Evolutionary conservation across 2,329 filamentous ascomycete species (phyloP), one percentile per base, ranked within the genome.

Genomic region (Nemania abortiva): DNA sequence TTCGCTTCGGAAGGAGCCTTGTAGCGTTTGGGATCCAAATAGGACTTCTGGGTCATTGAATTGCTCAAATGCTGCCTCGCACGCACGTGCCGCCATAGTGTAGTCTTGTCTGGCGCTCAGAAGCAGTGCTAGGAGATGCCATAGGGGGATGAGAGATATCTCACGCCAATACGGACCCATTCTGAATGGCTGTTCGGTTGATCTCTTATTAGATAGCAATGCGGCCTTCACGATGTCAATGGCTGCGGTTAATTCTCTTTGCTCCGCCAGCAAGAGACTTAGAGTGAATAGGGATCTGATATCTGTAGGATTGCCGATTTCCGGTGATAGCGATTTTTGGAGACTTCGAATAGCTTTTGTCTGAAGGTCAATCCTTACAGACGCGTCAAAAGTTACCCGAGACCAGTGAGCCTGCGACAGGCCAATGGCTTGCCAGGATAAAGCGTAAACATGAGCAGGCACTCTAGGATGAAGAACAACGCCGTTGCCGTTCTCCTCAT

Each of bases 1-100:
- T 69, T 92, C 89, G 75, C 90, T 92, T 72, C 87, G 85, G 72
- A 87, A 92, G 2, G 80, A 75, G 34, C 71, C 75, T 63, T 80
- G 78, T 63, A 87, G 77, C 18, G 88, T 84, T 39, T 86, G 81
- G 60, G 86, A 86, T 20, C 91, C 92, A 76, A 94, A 94, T 0
- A 95, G 85, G 6, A 92, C 85, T 0, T 87, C 80, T 0, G 90
- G 87, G 70, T 93, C 90, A 62, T 91, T 90, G 75, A 97, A 97
- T 77, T 97, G 93, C 73, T 97, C 94, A 77, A 98, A 92, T 3
- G 94, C 95, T 29, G 93, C 94, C 77, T 97, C 94, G 74, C 95
- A 98, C 37, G 94, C 91, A 75, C 91, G 90, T 31, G 89, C 87
- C 1, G 96, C 95, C 79, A 92, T 91, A 58, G 89, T 84, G 75